Evolutionary conservation across 2,329 filamentous ascomycete species (phyloP), one percentile per base, ranked within the genome.

Genomic region (Thyridium curvatum): DNA sequence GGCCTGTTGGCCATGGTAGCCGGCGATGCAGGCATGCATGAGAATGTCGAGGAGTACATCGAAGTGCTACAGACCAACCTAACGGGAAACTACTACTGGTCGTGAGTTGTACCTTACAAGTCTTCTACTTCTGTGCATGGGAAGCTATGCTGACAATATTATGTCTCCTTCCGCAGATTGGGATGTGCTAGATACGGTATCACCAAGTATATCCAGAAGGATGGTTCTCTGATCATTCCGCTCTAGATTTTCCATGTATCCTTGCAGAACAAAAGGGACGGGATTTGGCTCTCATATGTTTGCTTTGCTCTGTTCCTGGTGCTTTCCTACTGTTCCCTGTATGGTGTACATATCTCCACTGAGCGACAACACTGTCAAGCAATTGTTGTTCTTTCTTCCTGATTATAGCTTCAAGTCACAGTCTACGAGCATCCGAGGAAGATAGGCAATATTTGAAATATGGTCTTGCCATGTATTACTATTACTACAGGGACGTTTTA

Each of bases 401-500:
- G n/a, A n/a, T n/a, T n/a, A n/a, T n/a, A n/a, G n/a, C n/a, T n/a
- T n/a, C 21, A 26, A 26, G 21, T 26, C 21, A 26, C 21, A 6
- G 21, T 10, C 10, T 10, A 26, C n/a, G 21, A 26, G 6, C 6
- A 10, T 26, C 10, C 21, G 10, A 10, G 6, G 21, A 10, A 26
- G 10, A 6, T 10, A 26, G 6, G 21, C 6, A 6, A 6, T 26
- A 26, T 26, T 26, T 26, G 21, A 26, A 26, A 26, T 26, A 26
- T 38, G 37, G 37, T 31, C 37, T 38, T 33, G 37, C 37, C 30
- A 38, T 38, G 10, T 33, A 38, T 38, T 38, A 38, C 37, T 38
- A 38, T 38, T 38, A 38, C 30, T 32, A 33, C 29, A 38, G 21
- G 21, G 21, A 26, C 35, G 35, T 34, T 15, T 18, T 10, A 38